These are phyloP conservation scores for Colletotrichum navitas DNA, from an alignment of 2,329 filamentous ascomycete genomes.

Conservation along the genomic window DNA sequence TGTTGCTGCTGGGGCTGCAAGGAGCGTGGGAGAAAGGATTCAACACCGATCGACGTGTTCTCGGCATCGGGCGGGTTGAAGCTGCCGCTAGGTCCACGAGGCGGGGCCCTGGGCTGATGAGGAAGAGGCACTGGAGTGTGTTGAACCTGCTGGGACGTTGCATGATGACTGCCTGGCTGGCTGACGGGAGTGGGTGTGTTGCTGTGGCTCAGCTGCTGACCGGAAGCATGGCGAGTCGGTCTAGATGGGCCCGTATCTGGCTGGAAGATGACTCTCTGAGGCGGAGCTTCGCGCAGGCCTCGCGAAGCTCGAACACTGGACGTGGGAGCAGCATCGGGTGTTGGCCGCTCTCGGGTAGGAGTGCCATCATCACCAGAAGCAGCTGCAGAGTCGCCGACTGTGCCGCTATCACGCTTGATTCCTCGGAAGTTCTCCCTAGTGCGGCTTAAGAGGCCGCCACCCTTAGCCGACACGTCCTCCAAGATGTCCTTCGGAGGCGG, in stretches of 20 bases:
- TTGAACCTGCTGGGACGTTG: conserved; percentile 45
- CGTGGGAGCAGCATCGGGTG: conserved; percentile 64
- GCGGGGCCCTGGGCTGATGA: conserved; percentile 46
- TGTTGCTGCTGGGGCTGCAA: conserved; percentile 74
- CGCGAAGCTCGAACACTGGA: conserved; percentile 68
- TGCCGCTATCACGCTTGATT: conserved; percentile 57
- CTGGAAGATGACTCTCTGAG: conserved; percentile 86
- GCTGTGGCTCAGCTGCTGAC: conserved; percentile 43
- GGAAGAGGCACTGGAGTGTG: conserved; percentile 48
- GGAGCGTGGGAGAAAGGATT: conserved; percentile 54
- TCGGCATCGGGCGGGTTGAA: conserved; percentile 69
- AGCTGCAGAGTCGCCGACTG: conserved; percentile 36
- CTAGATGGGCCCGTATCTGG: conserved; percentile 78
- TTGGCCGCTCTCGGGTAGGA: conserved; percentile 65
- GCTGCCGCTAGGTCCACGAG: conserved; percentile 58
- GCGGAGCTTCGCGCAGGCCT: conserved; percentile 83
- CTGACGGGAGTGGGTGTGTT: conserved; percentile 45
- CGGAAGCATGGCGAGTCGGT: conserved; percentile 69
- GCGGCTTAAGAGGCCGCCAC: conserved; percentile 81
- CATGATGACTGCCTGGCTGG: conserved; percentile 44
- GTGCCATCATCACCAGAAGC: conserved; percentile 55
- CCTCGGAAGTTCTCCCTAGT: conserved; percentile 81
- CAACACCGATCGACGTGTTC: conserved; percentile 70
- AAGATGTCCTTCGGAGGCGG: conserved; percentile 90
- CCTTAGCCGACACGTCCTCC: conserved; percentile 88